phyloP scores from a whole-genome alignment of 1,139 yeast species.

The Geotrichum siamense region DNA sequence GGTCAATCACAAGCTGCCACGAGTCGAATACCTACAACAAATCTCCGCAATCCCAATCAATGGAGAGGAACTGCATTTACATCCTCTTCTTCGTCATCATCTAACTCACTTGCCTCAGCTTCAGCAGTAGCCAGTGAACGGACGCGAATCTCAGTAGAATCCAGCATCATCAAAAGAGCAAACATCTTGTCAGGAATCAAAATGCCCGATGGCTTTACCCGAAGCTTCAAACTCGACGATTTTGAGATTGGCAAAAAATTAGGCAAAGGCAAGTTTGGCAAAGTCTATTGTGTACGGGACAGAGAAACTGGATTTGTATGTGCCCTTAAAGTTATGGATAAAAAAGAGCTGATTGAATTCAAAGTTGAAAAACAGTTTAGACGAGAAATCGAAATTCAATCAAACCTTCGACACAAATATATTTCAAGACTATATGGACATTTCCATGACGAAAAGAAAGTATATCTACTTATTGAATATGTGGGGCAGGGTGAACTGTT shows the following conservation, averaged over 20 bases:
- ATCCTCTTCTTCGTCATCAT: constrained; percentile 14
- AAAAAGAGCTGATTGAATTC: constrained; percentile 63
- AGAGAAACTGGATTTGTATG: constrained; percentile 68
- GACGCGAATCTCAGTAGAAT: constrained; percentile 18
- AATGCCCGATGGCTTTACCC: constrained; percentile 18
- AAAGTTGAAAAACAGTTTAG: constrained; percentile 83
- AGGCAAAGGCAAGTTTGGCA: constrained; percentile 92
- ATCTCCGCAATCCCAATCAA: constrained; percentile 24
- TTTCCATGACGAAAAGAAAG: constrained; percentile 72
- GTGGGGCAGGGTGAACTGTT: constrained; percentile 84
- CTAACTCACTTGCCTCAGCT: constrained; percentile 11
- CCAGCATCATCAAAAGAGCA: constrained; percentile 24
- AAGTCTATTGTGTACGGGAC: constrained; percentile 83
- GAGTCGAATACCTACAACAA: constrained; percentile 16
- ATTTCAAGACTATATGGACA: constrained; percentile 77
- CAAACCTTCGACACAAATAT: constrained; percentile 63
- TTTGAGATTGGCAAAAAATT: constrained; percentile 83
- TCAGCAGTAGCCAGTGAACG: constrained; percentile 9
- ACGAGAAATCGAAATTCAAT: constrained; percentile 87
- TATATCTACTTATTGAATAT: constrained; percentile 77
- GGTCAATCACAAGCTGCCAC: constrained; percentile 25
- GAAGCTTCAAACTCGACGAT: constrained; percentile 43
- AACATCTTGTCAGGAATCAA: constrained; percentile 28
- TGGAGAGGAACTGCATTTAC: constrained; percentile 25
- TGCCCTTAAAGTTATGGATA: constrained; percentile 88